phyloP scores from a whole-genome alignment of 106 monocot species.

The Allium sativum region DNA sequence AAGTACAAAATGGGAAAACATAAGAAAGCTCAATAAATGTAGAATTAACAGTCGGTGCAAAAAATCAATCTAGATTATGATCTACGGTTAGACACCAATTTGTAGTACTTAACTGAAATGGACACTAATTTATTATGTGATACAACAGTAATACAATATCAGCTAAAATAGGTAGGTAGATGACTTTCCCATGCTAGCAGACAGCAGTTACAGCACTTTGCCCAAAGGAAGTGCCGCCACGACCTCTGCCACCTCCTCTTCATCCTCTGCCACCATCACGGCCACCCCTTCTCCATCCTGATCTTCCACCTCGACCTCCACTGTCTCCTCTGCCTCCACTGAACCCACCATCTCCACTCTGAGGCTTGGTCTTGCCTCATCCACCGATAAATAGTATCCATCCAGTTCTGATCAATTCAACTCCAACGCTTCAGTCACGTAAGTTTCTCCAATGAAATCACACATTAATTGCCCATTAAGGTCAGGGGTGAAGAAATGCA shows the following conservation, averaged over 20 bases:
- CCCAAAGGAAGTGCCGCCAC: slow-evolving; percentile 1
- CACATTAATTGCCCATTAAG: too few relatives aligned
- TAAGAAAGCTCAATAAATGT: too few relatives aligned
- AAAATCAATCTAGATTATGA: too few relatives aligned
- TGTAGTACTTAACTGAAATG: too few relatives aligned
- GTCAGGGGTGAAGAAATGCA: too few relatives aligned
- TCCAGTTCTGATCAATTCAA: slow-evolving; percentile 13
- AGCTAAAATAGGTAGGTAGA: too few relatives aligned
- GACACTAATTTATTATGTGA: too few relatives aligned
- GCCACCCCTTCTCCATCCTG: not conserved
- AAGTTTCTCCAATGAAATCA: too few relatives aligned
- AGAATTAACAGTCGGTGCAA: too few relatives aligned
- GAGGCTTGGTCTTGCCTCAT: slow-evolving; percentile 9
- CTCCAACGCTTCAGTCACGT: slow-evolving; percentile 13
- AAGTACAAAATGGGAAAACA: too few relatives aligned
- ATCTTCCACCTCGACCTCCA: not conserved
- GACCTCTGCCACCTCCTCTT: slow-evolving; percentile 6
- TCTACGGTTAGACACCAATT: too few relatives aligned
- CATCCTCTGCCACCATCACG: slow-evolving; percentile 7
- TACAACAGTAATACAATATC: too few relatives aligned
- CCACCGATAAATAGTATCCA: slow-evolving; percentile 9
- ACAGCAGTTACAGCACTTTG: not conserved
- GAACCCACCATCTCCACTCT: not conserved
- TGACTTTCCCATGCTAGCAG: slow-evolving; percentile 10
- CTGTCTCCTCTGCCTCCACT: not conserved